These are phyloP conservation scores for Apophysomyces trapeziformis DNA, from an alignment of 371 early-diverging fungal species.

Conservation along the genomic window DNA sequence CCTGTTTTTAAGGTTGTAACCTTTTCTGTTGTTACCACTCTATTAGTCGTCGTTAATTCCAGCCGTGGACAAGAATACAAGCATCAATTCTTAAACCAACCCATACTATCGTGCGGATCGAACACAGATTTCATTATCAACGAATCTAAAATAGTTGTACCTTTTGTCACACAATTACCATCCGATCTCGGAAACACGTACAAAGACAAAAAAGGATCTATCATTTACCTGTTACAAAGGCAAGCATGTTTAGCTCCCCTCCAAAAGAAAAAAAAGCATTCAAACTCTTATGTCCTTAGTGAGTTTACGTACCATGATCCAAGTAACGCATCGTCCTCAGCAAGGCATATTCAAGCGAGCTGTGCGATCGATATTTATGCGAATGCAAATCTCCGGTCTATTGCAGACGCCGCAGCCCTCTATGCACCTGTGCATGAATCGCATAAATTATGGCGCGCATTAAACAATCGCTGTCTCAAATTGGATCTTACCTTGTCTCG, in stretches of 20 bases:
- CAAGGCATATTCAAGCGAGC: conserved; percentile 3
- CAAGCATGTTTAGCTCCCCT: not conserved
- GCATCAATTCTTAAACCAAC: conserved; percentile 17
- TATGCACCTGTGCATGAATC: conserved; percentile 21
- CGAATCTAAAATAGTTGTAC: conserved; percentile 16
- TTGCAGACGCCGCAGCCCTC: conserved; percentile 14
- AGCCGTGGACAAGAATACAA: conserved; percentile 15
- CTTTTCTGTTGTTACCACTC: not conserved
- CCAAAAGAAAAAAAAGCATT: conserved; percentile 3
- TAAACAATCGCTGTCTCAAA: not conserved
- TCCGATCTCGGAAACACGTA: conserved; percentile 27
- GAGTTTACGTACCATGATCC: conserved; percentile 3
- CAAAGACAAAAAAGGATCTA: conserved; percentile 30
- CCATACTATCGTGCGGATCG: conserved; percentile 11
- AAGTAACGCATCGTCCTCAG: not conserved
- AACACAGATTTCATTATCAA: conserved; percentile 8
- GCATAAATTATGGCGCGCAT: conserved; percentile 22
- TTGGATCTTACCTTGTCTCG: conserved; percentile 26
- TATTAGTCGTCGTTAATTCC: conserved; percentile 20
- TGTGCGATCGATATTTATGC: conserved; percentile 15
- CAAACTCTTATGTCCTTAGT: conserved; percentile 1
- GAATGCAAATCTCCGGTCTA: conserved; percentile 16
- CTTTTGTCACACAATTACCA: conserved; percentile 24
- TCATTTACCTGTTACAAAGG: conserved; percentile 37
- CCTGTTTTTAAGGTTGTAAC: not conserved